These are phyloP conservation scores for Cyclostephanos tholiformis DNA, from an alignment of 108 stramenopile genomes.

Conservation along the genomic window DNA sequence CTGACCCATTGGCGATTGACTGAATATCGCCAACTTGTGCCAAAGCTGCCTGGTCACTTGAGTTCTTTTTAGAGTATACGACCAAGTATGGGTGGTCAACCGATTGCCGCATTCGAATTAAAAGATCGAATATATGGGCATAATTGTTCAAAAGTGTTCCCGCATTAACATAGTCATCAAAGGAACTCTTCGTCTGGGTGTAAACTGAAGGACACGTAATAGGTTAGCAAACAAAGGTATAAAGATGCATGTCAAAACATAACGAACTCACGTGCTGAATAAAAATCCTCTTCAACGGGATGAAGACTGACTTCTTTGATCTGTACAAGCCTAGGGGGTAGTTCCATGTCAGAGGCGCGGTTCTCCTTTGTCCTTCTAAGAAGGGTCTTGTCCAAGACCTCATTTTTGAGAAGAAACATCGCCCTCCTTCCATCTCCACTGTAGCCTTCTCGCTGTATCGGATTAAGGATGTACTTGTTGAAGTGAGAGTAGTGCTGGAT, in stretches of 20 bases:
- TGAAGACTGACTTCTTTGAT: conserved; percentile 85
- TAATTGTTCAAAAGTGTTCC: conserved; percentile 99
- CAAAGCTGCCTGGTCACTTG: conserved; percentile 4
- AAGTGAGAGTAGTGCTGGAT: conserved; percentile 95
- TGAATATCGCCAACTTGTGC: conserved; percentile 21
- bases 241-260: too few species aligned
- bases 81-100: conserved; percentile 98
- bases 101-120: conserved; percentile 96
- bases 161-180: conserved; percentile 90
- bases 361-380: conserved; percentile 96
- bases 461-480: conserved; percentile 94
- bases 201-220: conserved; percentile 69
- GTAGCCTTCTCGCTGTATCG: conserved; percentile 84
- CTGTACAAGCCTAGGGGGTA: conserved; percentile 89
- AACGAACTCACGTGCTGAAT: conserved; percentile 38
- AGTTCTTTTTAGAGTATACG: conserved; percentile 59
- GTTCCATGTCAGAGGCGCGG: conserved; percentile 92
- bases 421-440: conserved; percentile 91
- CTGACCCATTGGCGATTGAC: conserved; percentile 67
- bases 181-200: conserved; percentile 93
- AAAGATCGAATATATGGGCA: conserved; percentile 96
- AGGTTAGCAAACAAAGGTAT: conserved; percentile 24
- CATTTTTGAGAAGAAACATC: conserved; percentile 86
- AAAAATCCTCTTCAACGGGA: conserved; percentile 97
- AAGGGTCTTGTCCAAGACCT: conserved; percentile 80